These are phyloP conservation scores for Pleurotus citrinopileatus DNA, from an alignment of 768 basidiomycete genomes.

Conservation along the genomic window DNA sequence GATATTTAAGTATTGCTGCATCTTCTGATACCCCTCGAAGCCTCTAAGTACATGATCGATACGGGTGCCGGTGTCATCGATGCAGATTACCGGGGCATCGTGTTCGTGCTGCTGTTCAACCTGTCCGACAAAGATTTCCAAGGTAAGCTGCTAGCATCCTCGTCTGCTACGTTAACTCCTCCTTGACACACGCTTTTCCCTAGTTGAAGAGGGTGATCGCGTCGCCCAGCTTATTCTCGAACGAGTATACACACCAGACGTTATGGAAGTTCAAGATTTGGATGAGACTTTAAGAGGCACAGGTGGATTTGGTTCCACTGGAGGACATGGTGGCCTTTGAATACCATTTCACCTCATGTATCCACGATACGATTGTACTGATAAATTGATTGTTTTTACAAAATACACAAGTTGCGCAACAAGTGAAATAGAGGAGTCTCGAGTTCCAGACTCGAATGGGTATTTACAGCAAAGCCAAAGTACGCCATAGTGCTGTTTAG, in stretches of 20 bases:
- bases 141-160: no score
- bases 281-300: conserved; percentile 82
- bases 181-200: conserved; percentile 5
- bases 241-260: conserved; percentile 80
- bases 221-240: conserved; percentile 95
- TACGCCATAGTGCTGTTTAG: background rate
- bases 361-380: background rate
- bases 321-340: conserved; percentile 65
- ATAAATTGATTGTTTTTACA: background rate
- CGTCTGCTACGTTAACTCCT: no score
- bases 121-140: conserved; percentile 86
- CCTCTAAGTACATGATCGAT: conserved; percentile 96
- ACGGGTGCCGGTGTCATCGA: conserved; percentile 98
- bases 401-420: background rate
- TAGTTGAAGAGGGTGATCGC: conserved; percentile 93
- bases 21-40: conserved; percentile 34
- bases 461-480: no score
- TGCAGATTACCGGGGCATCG: conserved; percentile 89
- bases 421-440: background rate
- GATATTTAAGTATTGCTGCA: background rate
- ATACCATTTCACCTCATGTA: conserved; percentile 12
- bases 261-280: conserved; percentile 86
- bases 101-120: conserved; percentile 94
- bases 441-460: background rate
- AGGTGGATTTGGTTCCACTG: conserved; percentile 94